These are phyloP conservation scores for Litsea cubeba DNA, from an alignment of 164 flowering plant genomes.

Conservation along the genomic window DNA sequence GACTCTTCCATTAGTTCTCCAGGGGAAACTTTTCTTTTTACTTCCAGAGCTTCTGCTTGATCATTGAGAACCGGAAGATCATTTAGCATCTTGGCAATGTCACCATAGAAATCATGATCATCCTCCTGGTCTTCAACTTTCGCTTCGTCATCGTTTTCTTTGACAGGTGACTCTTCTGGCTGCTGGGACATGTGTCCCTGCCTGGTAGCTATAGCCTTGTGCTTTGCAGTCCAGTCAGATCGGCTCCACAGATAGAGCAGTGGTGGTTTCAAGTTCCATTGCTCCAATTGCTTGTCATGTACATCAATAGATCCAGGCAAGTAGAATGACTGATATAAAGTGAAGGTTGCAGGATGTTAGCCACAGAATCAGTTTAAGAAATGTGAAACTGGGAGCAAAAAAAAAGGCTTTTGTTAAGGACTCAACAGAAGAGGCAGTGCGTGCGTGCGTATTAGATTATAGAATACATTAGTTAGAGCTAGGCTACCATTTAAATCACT, in stretches of 20 bases:
- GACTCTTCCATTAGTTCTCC: conserved; percentile 14
- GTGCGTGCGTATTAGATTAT: too few relatives aligned
- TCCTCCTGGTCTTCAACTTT: conserved; percentile 5
- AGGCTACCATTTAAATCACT: too few relatives aligned
- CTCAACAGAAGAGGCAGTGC: background rate
- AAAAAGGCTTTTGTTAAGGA: too few relatives aligned
- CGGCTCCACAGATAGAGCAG: conserved; percentile 86
- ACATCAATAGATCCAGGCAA: conserved; percentile 76
- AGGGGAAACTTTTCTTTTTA: background rate
- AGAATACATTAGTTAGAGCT: too few relatives aligned
- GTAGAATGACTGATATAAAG: conserved; percentile 65
- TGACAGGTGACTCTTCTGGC: background rate
- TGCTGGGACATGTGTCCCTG: conserved; percentile 36
- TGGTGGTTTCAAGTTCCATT: conserved; percentile 68
- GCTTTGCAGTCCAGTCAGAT: conserved; percentile 52
- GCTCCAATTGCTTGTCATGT: conserved; percentile 59
- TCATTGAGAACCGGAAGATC: conserved; percentile 20
- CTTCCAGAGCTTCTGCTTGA: conserved; percentile 14
- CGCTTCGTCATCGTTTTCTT: background rate
- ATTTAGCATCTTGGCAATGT: conserved; percentile 20
- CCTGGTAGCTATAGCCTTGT: conserved; percentile 52
- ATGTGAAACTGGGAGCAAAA: too few relatives aligned
- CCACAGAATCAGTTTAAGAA: background rate
- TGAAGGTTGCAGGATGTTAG: conserved; percentile 1
- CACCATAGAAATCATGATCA: conserved; percentile 20